Conservation (phyloP, 2,329 filamentous ascomycete species). For the Paecilomyces sp. region DNA sequence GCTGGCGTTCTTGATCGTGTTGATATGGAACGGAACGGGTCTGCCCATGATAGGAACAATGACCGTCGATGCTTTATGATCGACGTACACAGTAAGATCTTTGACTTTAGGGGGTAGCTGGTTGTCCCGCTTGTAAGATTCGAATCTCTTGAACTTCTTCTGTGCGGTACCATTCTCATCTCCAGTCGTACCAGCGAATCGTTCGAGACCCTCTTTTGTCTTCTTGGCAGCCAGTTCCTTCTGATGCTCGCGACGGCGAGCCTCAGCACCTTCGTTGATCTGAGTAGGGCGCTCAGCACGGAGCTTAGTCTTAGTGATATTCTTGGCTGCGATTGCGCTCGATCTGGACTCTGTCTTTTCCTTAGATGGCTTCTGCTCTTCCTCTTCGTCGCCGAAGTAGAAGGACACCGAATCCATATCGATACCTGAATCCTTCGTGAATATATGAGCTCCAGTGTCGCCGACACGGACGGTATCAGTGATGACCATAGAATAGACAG, state of each 20-base stretch:
- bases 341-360: conserved; percentile 74
- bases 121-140: conserved; percentile 97
- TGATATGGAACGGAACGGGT: conserved; percentile 95
- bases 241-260: conserved; percentile 81
- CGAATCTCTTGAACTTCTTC: conserved; percentile 98
- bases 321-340: conserved; percentile 84
- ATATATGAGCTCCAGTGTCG: conserved; percentile 60
- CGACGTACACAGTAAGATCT: conserved; percentile 83
- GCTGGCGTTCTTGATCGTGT: conserved; percentile 97
- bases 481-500: conserved; percentile 80
- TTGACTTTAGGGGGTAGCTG: conserved; percentile 78
- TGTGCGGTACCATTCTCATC: conserved; percentile 84
- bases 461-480: conserved; percentile 91
- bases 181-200: conserved; percentile 78
- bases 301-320: conserved; percentile 88
- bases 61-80: conserved; percentile 81
- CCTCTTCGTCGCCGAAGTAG: conserved; percentile 94
- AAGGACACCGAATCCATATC: conserved; percentile 94
- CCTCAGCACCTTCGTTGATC: conserved; percentile 82
- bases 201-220: conserved; percentile 75
- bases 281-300: conserved; percentile 86
- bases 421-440: conserved; percentile 86
- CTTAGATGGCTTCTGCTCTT: conserved; percentile 72
- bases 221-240: conserved; percentile 83
- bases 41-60: conserved; percentile 96